A percentile compares a stretch with the other conserved stretches of the same genome.
phyloP scores from a whole-genome alignment of 495 filamentous ascomycete species.

The Parathielavia appendiculata region DNA sequence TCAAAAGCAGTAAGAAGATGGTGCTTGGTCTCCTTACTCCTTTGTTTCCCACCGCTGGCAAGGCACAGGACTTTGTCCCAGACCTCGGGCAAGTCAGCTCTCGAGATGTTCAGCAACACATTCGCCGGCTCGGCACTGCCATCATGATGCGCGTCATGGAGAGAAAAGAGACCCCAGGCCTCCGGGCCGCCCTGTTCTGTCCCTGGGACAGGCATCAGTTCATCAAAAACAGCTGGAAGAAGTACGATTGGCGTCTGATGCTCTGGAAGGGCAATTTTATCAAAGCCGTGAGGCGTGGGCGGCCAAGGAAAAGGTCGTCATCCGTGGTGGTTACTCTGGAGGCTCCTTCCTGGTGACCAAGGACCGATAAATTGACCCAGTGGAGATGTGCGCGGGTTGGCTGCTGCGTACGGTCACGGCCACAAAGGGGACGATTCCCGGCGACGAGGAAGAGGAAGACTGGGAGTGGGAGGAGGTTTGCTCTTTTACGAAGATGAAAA shows the following conservation, averaged over 20 bases:
- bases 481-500: background rate
- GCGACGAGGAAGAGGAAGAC: background rate
- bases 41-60: background rate
- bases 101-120: background rate
- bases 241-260: background rate
- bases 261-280: background rate
- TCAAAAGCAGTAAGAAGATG: background rate
- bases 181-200: background rate
- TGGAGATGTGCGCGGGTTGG: conserved; percentile 1
- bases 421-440: background rate
- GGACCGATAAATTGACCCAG: background rate
- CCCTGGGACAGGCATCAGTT: background rate
- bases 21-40: background rate
- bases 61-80: background rate
- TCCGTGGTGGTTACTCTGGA: background rate
- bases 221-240: background rate
- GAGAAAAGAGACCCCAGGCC: background rate
- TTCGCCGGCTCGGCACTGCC: background rate
- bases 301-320: background rate
- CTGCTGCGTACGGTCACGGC: background rate
- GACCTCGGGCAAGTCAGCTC: background rate
- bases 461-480: background rate
- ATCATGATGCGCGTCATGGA: background rate
- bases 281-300: background rate
- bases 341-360: background rate